phyloP scores from a whole-genome alignment of 257 asterid genomes.

The Solanum sitiens region DNA sequence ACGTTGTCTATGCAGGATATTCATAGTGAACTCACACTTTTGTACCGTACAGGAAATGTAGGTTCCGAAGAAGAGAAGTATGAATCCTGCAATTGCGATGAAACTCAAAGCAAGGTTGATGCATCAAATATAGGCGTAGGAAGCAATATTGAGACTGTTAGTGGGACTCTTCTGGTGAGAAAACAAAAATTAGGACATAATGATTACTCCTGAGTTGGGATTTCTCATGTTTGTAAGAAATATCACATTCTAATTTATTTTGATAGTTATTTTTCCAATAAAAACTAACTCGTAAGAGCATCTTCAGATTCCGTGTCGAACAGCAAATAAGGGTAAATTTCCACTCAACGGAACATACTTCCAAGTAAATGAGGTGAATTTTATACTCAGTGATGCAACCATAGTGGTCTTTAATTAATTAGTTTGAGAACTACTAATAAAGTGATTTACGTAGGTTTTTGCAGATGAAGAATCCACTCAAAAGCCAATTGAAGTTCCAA shows the following conservation, averaged over 20 bases:
- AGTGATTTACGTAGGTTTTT: slow-evolving; percentile 12
- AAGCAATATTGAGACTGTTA: background rate
- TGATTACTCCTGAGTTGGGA: background rate
- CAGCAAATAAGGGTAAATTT: slow-evolving; percentile 18
- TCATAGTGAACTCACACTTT: background rate
- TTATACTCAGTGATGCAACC: background rate
- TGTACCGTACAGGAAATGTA: background rate
- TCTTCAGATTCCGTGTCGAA: slow-evolving; percentile 17
- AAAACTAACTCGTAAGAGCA: background rate
- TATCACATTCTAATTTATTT: background rate
- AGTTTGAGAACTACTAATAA: background rate
- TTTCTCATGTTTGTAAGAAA: background rate
- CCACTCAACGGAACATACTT: slow-evolving; percentile 25
- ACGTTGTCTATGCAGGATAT: background rate
- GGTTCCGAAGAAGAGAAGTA: background rate
- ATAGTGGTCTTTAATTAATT: background rate
- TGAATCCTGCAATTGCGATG: background rate
- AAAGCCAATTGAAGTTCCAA: slow-evolving; percentile 11
- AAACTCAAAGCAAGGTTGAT: background rate
- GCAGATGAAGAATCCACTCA: slow-evolving; percentile 24
- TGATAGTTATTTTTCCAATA: background rate
- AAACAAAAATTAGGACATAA: background rate
- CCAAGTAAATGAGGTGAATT: slow-evolving; percentile 25
- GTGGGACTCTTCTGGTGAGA: slow-evolving; percentile 25
- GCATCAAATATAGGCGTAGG: background rate